phyloP scores from a whole-genome alignment of 371 early-diverging fungal species.

The Rhizomucor pusillus region DNA sequence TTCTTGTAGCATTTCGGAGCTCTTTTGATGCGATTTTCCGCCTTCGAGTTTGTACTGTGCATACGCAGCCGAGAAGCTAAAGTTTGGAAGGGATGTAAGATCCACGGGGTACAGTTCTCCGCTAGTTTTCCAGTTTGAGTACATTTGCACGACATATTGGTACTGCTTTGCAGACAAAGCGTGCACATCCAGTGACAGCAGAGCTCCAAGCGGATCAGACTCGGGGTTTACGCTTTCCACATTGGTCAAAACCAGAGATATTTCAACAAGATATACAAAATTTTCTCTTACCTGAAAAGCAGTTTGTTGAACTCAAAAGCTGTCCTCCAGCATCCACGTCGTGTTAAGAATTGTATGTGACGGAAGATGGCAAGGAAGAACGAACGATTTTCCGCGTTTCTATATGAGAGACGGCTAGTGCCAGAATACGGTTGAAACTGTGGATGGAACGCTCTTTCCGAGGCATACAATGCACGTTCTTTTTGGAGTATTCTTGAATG shows the following conservation, averaged over 20 bases:
- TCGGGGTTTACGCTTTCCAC: conserved; percentile 65
- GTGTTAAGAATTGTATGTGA: conserved; percentile 79
- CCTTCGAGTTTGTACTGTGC: conserved; percentile 62
- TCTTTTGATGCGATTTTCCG: conserved; percentile 19
- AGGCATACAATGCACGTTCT: conserved; percentile 81
- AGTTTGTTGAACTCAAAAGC: conserved; percentile 87
- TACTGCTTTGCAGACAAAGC: conserved; percentile 79
- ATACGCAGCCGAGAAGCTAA: conserved; percentile 75
- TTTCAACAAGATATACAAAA: not conserved
- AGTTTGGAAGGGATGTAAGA: conserved; percentile 65
- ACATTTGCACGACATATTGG: conserved; percentile 61
- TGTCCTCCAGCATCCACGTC: conserved; percentile 92
- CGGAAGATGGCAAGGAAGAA: conserved; percentile 83
- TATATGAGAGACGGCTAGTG: conserved; percentile 65
- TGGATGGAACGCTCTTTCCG: conserved; percentile 82
- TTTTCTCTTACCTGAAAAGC: not conserved
- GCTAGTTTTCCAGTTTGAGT: conserved; percentile 29
- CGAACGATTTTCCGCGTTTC: conserved; percentile 74
- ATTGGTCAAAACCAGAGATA: not conserved
- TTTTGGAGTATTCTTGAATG: not conserved
- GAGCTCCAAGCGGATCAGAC: conserved; percentile 73
- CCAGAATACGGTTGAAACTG: conserved; percentile 75
- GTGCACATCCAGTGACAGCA: conserved; percentile 80
- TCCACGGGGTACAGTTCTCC: conserved; percentile 34
- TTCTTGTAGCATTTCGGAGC: conserved; percentile 54